Conservation (phyloP, 2,329 filamentous ascomycete genomes). For the Ilyonectria sp. region DNA sequence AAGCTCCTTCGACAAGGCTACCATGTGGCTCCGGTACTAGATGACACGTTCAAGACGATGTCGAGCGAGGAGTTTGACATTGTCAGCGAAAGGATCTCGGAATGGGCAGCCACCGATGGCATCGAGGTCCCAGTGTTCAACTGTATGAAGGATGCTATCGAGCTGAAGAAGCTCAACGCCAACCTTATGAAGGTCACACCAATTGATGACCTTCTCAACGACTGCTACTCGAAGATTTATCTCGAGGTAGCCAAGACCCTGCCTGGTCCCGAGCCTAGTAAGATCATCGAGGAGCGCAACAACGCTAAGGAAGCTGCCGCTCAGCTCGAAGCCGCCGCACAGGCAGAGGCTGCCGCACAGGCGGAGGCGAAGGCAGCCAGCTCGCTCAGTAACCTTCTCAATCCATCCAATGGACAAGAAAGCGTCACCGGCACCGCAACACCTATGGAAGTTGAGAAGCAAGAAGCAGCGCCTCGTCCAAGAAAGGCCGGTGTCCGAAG, state of each 20-base stretch:
- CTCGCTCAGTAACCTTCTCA: constrained; percentile 60
- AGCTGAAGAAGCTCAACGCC: constrained; percentile 82
- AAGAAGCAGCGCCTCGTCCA: constrained; percentile 57
- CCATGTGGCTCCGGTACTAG: constrained; percentile 61
- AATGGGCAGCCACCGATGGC: constrained; percentile 65
- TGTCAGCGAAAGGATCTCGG: constrained; percentile 66
- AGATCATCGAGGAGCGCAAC: constrained; percentile 63
- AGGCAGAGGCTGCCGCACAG: constrained; percentile 47
- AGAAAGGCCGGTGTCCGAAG: constrained; percentile 65
- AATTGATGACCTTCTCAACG: constrained; percentile 94
- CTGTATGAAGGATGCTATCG: constrained; percentile 71
- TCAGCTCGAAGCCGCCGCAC: constrained; percentile 51
- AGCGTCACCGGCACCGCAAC: constrained; percentile 52
- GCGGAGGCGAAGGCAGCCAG: constrained; percentile 54
- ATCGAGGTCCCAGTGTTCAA: constrained; percentile 61
- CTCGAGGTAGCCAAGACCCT: constrained; percentile 75
- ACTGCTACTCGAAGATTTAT: constrained; percentile 87
- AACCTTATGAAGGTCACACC: constrained; percentile 87
- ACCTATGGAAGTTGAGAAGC: constrained; percentile 58
- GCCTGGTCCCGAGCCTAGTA: constrained; percentile 64
- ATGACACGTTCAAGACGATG: constrained; percentile 70
- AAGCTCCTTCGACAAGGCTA: constrained; percentile 67
- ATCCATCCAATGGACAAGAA: constrained; percentile 59
- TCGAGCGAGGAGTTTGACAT: constrained; percentile 72
- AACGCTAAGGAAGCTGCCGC: constrained; percentile 60